Evolutionary conservation across 768 basidiomycete genomes (phyloP), one percentile per base, ranked within the genome.

Genomic region (Amanita fuliginea): DNA sequence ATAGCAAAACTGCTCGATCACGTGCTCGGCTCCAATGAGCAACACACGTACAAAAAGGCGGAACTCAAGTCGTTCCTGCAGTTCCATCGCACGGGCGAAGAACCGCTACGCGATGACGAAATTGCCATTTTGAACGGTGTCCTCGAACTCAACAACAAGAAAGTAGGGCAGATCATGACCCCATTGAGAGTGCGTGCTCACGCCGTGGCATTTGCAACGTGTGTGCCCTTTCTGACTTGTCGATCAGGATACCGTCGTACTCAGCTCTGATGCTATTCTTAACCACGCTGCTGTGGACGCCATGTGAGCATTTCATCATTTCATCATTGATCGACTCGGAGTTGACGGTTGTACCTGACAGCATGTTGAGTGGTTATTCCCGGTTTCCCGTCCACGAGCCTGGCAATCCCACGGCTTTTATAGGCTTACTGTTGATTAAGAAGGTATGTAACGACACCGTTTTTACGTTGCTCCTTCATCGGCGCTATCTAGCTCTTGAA

Each of bases 361-460:
- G 82, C 40, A 64, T 86, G 18, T 60, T 72, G n/a, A 86, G 81
- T 54, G 94, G 94, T 0, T 96, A 95, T 61, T 94, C 92, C 1
- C 81, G 94, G 16, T 88, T 98, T 59, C 94, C 94, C 0, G 77
- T 98, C 0, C 89, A 95, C 58, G 78, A 80, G 52, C 74, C 83
- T 2, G 77, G 75, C 3, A 74, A 85, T 36, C 76, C 80, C 7
- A 59, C 76, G 8, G 72, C 85, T 7, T 96, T 93, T 60, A 64
- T 85, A 6, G 92, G 94, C 0, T 73, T 95, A 49, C 70, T 96
- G 1, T 75, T 93, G 18, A 75, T 93, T 43, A 94, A 93, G 60
- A 83, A 84, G 74, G 86, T 83, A 39, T 4, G 49, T 55, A 40
- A 21, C 33, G 41, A 4, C 22, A 7, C 30, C 9, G 16, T 13